Evolutionary conservation across 2,329 filamentous ascomycete genomes (phyloP), one percentile per base, ranked within the genome.

Genomic region (Biscogniauxia mediterranea): DNA sequence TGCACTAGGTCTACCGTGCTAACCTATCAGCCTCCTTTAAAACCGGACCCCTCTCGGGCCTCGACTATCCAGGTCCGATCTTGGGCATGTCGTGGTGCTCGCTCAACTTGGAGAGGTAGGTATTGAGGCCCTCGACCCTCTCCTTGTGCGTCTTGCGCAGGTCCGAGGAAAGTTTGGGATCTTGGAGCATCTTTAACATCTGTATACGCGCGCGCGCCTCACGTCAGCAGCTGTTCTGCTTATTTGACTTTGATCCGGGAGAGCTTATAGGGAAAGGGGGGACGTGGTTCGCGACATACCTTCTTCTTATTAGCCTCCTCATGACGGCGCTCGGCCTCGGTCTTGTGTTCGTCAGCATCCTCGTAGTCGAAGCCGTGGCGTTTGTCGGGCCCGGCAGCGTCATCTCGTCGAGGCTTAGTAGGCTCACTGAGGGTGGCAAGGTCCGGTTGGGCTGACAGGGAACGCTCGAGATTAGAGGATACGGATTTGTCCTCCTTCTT

Each of bases 11-110:
- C 17, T 46, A 20, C 54, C 26, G 28, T 52, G 52, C 9, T 28
- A 9, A 11, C n/a, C 21, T 19, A 15, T 25, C 49, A 23, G 23
- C 52, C 49, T 25, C 21, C 7, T 26, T 50, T 11, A 28, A 25
- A 51, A 52, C 17, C 42, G 21, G 3, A 7, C 11, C 1, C 15
- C 21, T 13, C 28, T 32, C 11, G 46, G 20, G 21, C 17, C 17
- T 59, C 7, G 15, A 54, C 75, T 78, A 87, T 49, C 85, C 85
- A 0, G 85, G 85, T 11, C 85, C 85, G 60, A 87, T 87, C 79
- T 86, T 87, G 69, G 85, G 85, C 93, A 99, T 99, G 75, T 99
- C 95, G 77, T 99, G 94, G 79, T 99, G 95, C 78, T 99, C 95
- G 78, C 92, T 97, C 71, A 99, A 78, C 67, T 89, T 90, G 66